Percentiles rank a stretch among this genome's conserved stretches.
These are phyloP conservation scores for Gossypium herbaceum DNA, from an alignment of 345 rosid species.

Conservation along the genomic window DNA sequence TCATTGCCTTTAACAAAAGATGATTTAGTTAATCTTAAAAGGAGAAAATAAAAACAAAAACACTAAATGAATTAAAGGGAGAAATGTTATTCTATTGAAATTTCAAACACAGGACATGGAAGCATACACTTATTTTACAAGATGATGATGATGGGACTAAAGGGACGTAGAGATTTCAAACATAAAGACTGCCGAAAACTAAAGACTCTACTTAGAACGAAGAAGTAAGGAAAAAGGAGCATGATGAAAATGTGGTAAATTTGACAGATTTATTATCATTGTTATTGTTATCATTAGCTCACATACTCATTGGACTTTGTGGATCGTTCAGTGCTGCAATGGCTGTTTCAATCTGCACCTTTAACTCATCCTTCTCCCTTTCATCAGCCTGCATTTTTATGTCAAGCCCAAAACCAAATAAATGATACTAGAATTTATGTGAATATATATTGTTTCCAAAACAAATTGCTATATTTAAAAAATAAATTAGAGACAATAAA, in stretches of 20 bases:
- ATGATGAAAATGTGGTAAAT: not conserved
- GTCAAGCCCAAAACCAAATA: not conserved
- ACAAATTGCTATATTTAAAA: too few relatives aligned
- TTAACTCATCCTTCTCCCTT: slow-evolving; percentile 44
- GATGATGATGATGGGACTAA: not conserved
- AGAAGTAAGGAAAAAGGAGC: not conserved
- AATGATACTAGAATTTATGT: not conserved
- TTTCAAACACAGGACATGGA: not conserved
- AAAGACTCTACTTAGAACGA: not conserved
- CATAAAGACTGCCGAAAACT: not conserved
- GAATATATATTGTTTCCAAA: too few relatives aligned
- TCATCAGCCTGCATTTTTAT: slow-evolving; percentile 50
- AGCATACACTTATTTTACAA: not conserved
- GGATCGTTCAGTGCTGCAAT: slow-evolving; percentile 55
- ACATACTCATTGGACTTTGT: slow-evolving; percentile 55
- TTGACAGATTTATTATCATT: too few relatives aligned
- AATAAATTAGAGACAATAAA: too few relatives aligned
- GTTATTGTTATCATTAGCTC: not conserved
- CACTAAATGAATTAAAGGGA: not conserved
- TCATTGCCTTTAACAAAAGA: too few relatives aligned
- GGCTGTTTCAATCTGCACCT: slow-evolving; percentile 43
- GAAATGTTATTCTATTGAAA: not conserved
- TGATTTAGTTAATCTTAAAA: too few relatives aligned
- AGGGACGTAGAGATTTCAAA: not conserved
- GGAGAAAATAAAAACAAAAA: too few relatives aligned